Evolutionary conservation across 2,329 filamentous ascomycete species (phyloP).

Genomic region (Fusarium brachygibbosum): DNA sequence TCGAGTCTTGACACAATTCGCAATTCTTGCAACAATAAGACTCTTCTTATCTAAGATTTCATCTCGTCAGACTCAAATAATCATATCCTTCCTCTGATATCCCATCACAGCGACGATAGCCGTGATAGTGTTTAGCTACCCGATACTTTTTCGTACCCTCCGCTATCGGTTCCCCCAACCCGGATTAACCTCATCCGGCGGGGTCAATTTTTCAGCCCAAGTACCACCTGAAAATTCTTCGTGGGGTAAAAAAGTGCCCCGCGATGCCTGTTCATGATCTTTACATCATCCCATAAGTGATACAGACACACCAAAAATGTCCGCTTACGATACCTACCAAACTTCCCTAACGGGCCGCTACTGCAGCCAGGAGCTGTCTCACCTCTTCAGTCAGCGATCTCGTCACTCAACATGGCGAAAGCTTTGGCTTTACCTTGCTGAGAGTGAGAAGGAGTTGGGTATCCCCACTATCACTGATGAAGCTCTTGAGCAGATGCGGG

Average conservation of each 20-base stretch:
- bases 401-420: constrained; percentile 39
- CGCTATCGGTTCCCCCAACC: constrained; percentile 1
- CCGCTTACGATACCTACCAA: constrained; percentile 23
- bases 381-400: constrained; percentile 30
- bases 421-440: constrained; percentile 36
- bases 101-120: background rate
- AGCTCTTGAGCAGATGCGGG: constrained; percentile 39
- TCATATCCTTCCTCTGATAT: too few species aligned
- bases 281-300: constrained; percentile 13
- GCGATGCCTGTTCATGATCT: constrained; percentile 3
- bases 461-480: constrained; percentile 36
- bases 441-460: constrained; percentile 37
- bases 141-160: constrained; percentile 4
- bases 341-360: constrained; percentile 23
- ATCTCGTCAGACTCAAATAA: too few species aligned
- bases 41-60: too few species aligned
- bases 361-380: constrained; percentile 29
- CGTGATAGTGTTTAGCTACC: background rate
- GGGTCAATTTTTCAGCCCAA: background rate
- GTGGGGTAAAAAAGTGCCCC: constrained; percentile 14
- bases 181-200: constrained; percentile 11
- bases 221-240: constrained; percentile 3
- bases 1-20: background rate
- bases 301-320: constrained; percentile 18
- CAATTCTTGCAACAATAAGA: too few species aligned